phyloP scores from a whole-genome alignment of 805 yeast species.

The Ogataea salicorniae region DNA sequence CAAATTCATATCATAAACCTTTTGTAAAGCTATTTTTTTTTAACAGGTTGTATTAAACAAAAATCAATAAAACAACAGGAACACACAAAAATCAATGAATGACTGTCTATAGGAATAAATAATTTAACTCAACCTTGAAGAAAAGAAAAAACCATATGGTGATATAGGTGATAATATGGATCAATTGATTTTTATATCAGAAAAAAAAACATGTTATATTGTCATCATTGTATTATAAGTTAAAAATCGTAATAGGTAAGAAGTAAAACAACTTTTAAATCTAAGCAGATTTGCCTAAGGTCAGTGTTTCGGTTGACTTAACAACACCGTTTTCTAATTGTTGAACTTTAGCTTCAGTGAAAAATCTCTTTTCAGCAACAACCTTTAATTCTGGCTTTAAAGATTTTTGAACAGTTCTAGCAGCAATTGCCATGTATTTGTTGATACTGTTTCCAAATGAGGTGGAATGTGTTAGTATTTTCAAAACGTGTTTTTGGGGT shows the following conservation, averaged over 20 bases:
- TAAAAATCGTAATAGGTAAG: too few relatives aligned
- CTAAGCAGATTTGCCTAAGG: conserved; percentile 14
- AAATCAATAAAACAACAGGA: not conserved
- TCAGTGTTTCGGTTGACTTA: conserved; percentile 22
- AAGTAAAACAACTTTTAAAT: not conserved
- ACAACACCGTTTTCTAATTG: conserved; percentile 65
- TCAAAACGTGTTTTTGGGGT: not conserved
- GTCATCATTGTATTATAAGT: not conserved
- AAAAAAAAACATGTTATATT: not conserved
- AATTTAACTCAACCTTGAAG: too few relatives aligned
- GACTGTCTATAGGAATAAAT: too few relatives aligned
- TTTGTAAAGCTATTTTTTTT: not conserved
- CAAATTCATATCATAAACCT: conserved; percentile 1
- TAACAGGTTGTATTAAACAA: not conserved
- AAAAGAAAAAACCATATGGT: too few relatives aligned
- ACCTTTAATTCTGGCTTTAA: conserved; percentile 82
- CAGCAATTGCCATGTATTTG: conserved; percentile 87
- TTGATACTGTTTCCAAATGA: conserved; percentile 45
- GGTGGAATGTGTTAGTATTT: conserved; percentile 2
- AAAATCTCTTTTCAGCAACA: conserved; percentile 64
- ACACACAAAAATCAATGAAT: too few relatives aligned
- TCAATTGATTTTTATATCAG: not conserved
- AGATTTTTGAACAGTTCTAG: conserved; percentile 80
- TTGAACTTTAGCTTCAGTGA: conserved; percentile 68
- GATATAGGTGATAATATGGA: too few relatives aligned